A percentile compares a stretch with the other conserved stretches of the same genome.
phyloP scores from a whole-genome alignment of 73 alveolate species.

The Paramecium biaurelia region DNA sequence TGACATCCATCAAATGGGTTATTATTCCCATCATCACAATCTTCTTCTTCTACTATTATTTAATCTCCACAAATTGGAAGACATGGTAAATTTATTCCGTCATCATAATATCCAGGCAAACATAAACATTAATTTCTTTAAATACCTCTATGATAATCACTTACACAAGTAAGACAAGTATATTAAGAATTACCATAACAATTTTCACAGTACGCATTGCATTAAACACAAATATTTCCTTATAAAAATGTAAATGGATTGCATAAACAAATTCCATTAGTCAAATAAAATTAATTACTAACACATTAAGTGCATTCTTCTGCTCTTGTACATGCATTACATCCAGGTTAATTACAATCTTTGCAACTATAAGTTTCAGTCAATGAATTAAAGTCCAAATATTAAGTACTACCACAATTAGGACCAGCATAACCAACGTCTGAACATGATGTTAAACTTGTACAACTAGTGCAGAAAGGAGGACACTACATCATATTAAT shows the following conservation, averaged over 20 bases:
- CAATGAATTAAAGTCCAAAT: not conserved
- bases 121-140: not conserved
- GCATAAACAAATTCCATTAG: not conserved
- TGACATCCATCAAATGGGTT: not conserved
- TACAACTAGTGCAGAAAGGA: not conserved
- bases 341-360: not conserved
- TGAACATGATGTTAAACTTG: not conserved
- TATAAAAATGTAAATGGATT: not conserved
- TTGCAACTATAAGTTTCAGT: not conserved
- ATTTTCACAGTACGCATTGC: not conserved
- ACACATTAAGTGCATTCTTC: not conserved
- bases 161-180: not conserved
- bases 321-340: not conserved
- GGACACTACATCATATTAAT: not conserved
- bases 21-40: slow-evolving; percentile 15
- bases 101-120: not conserved
- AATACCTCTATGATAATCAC: not conserved
- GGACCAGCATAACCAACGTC: not conserved
- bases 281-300: not conserved
- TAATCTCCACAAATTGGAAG: not conserved
- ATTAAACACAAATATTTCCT: not conserved
- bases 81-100: not conserved
- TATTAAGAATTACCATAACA: not conserved
- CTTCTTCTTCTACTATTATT: not conserved
- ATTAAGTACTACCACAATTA: not conserved